Evolutionary conservation across 129 eudicot genomes (phyloP), one percentile per base, ranked within the genome.

Genomic region (Flaveria robusta): DNA sequence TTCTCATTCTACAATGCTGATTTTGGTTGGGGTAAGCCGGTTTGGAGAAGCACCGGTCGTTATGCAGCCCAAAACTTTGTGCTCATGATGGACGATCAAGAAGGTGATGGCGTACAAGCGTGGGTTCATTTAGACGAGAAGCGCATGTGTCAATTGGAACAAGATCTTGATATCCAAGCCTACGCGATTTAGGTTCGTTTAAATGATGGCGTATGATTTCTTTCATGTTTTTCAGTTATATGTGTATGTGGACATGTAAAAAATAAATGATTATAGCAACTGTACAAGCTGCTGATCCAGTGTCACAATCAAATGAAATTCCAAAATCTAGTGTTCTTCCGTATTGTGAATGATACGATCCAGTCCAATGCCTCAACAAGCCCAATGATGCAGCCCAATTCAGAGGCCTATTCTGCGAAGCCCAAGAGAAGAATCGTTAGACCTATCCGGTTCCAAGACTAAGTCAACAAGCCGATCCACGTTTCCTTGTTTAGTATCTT

Each of bases 1-100:
- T 72, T 80, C 26, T 46, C 83, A 12, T 66, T 80, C 29, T 24
- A 71, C 1, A 70, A 79, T 37, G 72, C 73, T 7, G 73, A 79
- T 46, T 79, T 79, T 26, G 83, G 81, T 10, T 77, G 81, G 81
- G 81, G 81, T 23, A 58, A 77, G 70, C 76, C 81, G 11, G 51
- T 39, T 3, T 79, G 78, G 83, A 50, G 22, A 4, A 79, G 78
- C 75, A 79, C 77, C 0, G 78, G 70, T 0, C 27, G 51, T 7
- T 34, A 22, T 9, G 77, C 67, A 14, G 47, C 49, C 55, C 60
- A 71, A 51, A 71, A 79, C 1, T 49, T 23, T 49, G 69, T 79
- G 26, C 14, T 71, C 24, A 4, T 79, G 78, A 59, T 79, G 77
- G 81, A 77, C 13, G 46, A 69, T 29, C 63, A 58, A 47, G 60